Evolutionary conservation across 1,284 basidiomycete genomes (phyloP), one percentile per base, ranked within the genome.

Genomic region (Fomitiporia mediterranea): DNA sequence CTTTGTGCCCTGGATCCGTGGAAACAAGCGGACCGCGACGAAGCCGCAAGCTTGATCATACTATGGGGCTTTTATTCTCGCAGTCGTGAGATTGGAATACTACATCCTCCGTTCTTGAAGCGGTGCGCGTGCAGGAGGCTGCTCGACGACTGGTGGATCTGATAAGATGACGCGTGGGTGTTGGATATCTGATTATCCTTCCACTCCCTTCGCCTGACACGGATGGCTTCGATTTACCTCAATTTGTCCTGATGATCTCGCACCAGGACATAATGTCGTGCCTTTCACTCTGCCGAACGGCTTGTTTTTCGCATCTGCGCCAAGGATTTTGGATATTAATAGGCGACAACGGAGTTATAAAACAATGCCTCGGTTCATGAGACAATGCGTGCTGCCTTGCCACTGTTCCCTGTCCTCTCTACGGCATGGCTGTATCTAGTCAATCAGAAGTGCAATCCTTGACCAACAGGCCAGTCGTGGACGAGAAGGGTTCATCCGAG

Each of bases 401-500:
- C 19, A 19, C 40, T 21, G 13, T 30, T 25, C 6, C 17, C 44
- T 3, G 4, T 46, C 23, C 25, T 30, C n/a, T n/a, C 30, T 15
- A 28, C 13, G 44, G 25, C 17, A 46, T 48, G 53, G 23, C 44
- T 46, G 21, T 25, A 9, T 15, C n/a, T 28, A 46, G 25, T 46
- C 44, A 17, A 7, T 46, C 44, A 46, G 11, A n/a, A 46, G 25
- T 28, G 30, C 25, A 46, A 4, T 46, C 44, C 8, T 28, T 28
- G 13, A 13, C 44, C n/a, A 46, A 46, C 25, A 46, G 44, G 17
- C 44, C 25, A n/a, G 44, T 28, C 15, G 13, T 30, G 8, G 54
- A 56, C 21, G 54, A 59, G 37, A 60, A 60, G 37, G 50, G 17
- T 25, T 56, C 48, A 3, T 43, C 56, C 17, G 58, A 57, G 40